Evolutionary conservation across 2,329 filamentous ascomycete genomes (phyloP).

Genomic region (Fusarium aywerte): DNA sequence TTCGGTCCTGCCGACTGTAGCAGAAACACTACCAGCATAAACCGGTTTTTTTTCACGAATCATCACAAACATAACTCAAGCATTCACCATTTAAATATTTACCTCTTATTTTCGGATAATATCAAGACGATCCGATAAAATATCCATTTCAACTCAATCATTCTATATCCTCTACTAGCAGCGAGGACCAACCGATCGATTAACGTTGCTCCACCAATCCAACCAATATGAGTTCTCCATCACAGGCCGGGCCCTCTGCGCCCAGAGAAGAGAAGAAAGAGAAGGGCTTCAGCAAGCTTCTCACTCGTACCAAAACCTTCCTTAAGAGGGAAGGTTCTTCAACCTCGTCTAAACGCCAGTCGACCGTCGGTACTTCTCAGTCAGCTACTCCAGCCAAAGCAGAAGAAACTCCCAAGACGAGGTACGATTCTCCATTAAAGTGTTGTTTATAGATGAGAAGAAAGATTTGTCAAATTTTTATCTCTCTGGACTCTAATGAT

Average conservation of each 20-base stretch:
- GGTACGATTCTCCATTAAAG: conserved; percentile 37
- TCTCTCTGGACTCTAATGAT: neutral
- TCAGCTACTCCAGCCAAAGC: conserved; percentile 33
- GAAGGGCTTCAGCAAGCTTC: conserved; percentile 60
- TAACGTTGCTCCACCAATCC: neutral
- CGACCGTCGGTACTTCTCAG: conserved; percentile 39
- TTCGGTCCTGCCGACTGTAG: conserved; percentile 22
- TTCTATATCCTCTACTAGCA: neutral
- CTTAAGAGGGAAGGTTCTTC: conserved; percentile 54
- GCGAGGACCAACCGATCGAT: neutral
- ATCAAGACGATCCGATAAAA: neutral
- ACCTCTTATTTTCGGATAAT: conserved; percentile 12
- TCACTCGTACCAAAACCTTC: conserved; percentile 62
- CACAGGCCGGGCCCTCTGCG: conserved; percentile 52
- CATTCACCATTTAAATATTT: conserved; percentile 1
- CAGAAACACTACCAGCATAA: conserved; percentile 8
- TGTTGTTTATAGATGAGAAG: neutral
- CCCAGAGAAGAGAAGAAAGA: conserved; percentile 55
- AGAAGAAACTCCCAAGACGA: conserved; percentile 42
- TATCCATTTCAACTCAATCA: neutral
- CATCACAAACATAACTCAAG: conserved; percentile 1
- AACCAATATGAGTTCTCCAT: conserved; percentile 56
- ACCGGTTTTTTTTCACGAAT: conserved; percentile 11
- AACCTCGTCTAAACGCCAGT: conserved; percentile 45
- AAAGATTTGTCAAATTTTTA: neutral